Conservation (phyloP, 257 asterid genomes). For the Nicotiana benthamiana region DNA sequence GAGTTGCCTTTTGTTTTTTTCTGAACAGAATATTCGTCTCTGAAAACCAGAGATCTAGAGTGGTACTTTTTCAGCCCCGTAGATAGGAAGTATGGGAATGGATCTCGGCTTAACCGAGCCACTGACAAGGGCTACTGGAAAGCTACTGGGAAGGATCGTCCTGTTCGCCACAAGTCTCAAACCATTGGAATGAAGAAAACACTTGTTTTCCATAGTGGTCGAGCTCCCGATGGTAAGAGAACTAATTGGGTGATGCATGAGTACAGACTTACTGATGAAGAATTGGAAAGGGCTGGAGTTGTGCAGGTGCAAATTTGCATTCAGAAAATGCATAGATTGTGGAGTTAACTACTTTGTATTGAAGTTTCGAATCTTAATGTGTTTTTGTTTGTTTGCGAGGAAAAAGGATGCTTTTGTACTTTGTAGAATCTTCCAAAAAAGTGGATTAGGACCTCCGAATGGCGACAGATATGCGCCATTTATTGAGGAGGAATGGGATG, state of each 20-base stretch:
- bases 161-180: conserved; percentile 53
- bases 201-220: conserved; percentile 77
- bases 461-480: conserved; percentile 95
- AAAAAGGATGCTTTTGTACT: conserved; percentile 89
- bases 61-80: conserved; percentile 95
- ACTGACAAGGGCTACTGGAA: conserved; percentile 94
- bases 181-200: conserved; percentile 92
- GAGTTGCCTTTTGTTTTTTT: conserved; percentile 1
- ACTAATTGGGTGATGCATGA: conserved; percentile 99
- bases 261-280: conserved; percentile 76
- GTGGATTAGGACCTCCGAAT: conserved; percentile 95
- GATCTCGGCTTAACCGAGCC: conserved; percentile 90
- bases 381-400: conserved; percentile 33
- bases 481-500: conserved; percentile 95
- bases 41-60: conserved; percentile 77
- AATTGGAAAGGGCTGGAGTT: conserved; percentile 66
- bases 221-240: conserved; percentile 95
- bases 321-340: neutral
- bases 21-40: conserved; percentile 47
- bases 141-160: conserved; percentile 89
- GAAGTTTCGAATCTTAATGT: conserved; percentile 24
- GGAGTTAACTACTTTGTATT: conserved; percentile 1
- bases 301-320: conserved; percentile 44
- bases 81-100: conserved; percentile 85
- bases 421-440: conserved; percentile 90